A percentile compares a stretch with the other conserved stretches of the same genome.
phyloP scores from a whole-genome alignment of 2,329 filamentous ascomycete species.

The Volutella citrinella region DNA sequence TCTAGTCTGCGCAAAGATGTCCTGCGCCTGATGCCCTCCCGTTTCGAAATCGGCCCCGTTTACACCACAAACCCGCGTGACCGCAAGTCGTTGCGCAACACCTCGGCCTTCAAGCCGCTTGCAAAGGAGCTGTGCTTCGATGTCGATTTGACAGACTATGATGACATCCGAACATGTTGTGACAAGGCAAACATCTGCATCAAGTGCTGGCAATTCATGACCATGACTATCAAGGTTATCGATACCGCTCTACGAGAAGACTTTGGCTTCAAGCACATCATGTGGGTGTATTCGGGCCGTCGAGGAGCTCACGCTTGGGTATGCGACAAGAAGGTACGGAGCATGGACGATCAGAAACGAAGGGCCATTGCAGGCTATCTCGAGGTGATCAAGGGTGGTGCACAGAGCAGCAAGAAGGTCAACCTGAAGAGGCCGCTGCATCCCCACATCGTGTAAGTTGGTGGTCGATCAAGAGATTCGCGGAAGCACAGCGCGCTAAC shows the following conservation, averaged over 20 bases:
- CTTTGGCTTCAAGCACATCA: constrained; percentile 93
- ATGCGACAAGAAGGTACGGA: constrained; percentile 82
- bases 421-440: constrained; percentile 83
- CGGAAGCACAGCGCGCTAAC: too few relatives aligned
- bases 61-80: constrained; percentile 94
- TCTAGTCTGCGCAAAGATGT: constrained; percentile 83
- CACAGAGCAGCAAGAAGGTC: constrained; percentile 82
- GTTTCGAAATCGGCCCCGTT: constrained; percentile 98
- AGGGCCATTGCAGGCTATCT: constrained; percentile 85
- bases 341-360: constrained; percentile 81
- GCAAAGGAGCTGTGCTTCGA: constrained; percentile 97
- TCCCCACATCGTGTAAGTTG: constrained; percentile 73
- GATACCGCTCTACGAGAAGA: constrained; percentile 86
- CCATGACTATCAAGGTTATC: constrained; percentile 94
- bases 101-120: constrained; percentile 78
- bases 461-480: too few relatives aligned
- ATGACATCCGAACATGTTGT: constrained; percentile 94
- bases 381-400: constrained; percentile 82
- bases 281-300: constrained; percentile 98
- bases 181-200: constrained; percentile 88
- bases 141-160: constrained; percentile 99
- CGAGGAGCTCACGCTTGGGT: constrained; percentile 98
- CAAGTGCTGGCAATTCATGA: constrained; percentile 96
- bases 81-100: constrained; percentile 80
- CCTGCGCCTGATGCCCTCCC: constrained; percentile 79